Percentiles rank a stretch among this genome's conserved stretches.
Conservation (phyloP, 495 filamentous ascomycete species). For the Lepidopterella palustris region DNA sequence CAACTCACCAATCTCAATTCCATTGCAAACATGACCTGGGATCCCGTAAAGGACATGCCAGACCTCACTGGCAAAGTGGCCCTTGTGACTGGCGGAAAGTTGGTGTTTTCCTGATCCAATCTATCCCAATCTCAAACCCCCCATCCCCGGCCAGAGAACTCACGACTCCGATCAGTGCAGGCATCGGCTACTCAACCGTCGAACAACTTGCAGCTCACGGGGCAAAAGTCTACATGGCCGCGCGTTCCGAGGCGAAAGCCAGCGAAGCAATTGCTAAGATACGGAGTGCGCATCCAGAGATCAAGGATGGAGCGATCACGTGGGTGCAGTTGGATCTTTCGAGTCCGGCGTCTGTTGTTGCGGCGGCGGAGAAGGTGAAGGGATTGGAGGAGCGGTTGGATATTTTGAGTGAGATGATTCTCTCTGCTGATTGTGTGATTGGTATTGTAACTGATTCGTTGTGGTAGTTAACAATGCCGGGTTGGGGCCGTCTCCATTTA, state of each 20-base stretch:
- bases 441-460: no score
- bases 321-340: conserved; percentile 6
- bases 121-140: neutral
- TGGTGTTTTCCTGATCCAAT: no score
- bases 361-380: neutral
- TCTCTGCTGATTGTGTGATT: no score
- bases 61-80: neutral
- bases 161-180: neutral
- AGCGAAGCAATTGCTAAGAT: neutral
- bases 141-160: neutral
- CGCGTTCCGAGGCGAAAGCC: neutral
- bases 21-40: neutral
- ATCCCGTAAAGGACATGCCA: neutral
- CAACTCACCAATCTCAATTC: no score
- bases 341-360: neutral
- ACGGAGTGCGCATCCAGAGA: neutral
- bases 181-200: neutral
- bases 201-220: neutral
- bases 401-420: conserved; percentile 1
- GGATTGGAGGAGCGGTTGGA: conserved; percentile 4
- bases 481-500: neutral
- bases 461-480: conserved; percentile 15
- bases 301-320: neutral
- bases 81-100: conserved; percentile 2
- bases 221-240: neutral